Percentiles rank a stretch among this genome's conserved stretches.
phyloP scores from a whole-genome alignment of 768 basidiomycete genomes.

The Russula griseocarnosa region DNA sequence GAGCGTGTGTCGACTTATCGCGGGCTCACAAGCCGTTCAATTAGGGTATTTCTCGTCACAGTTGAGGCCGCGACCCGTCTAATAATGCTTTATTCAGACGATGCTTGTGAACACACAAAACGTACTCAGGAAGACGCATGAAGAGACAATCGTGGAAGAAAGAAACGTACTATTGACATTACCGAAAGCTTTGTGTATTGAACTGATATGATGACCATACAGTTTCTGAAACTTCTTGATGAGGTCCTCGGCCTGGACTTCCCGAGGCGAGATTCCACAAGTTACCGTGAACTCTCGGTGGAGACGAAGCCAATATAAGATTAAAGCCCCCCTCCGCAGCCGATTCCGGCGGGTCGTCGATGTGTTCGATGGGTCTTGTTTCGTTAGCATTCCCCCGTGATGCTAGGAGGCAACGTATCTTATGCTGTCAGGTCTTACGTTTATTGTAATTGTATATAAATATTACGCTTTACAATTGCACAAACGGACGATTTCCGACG shows the following conservation, averaged over 20 bases:
- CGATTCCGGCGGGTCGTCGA: no score
- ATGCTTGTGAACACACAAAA: constrained; percentile 69
- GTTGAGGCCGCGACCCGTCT: background rate
- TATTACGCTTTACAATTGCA: background rate
- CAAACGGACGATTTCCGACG: background rate
- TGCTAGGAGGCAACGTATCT: background rate
- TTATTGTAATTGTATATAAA: constrained; percentile 7
- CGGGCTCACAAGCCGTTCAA: constrained; percentile 59
- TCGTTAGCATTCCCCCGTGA: background rate
- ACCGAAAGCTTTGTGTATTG: background rate
- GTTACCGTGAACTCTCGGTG: constrained; percentile 10
- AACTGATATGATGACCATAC: background rate
- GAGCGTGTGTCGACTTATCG: constrained; percentile 50
- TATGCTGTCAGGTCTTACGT: background rate
- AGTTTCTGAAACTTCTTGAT: constrained; percentile 29
- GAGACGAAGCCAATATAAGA: constrained; percentile 17
- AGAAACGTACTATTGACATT: constrained; percentile 41
- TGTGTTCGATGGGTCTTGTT: background rate
- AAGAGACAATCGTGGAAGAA: constrained; percentile 51
- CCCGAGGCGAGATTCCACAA: constrained; percentile 8
- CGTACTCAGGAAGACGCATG: constrained; percentile 47
- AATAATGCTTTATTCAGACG: constrained; percentile 41
- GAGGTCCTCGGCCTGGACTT: constrained; percentile 20
- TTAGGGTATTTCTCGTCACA: constrained; percentile 44
- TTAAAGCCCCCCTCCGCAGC: background rate